Evolutionary conservation across 768 basidiomycete genomes (phyloP).

Genomic region (Lentinus brumalis): DNA sequence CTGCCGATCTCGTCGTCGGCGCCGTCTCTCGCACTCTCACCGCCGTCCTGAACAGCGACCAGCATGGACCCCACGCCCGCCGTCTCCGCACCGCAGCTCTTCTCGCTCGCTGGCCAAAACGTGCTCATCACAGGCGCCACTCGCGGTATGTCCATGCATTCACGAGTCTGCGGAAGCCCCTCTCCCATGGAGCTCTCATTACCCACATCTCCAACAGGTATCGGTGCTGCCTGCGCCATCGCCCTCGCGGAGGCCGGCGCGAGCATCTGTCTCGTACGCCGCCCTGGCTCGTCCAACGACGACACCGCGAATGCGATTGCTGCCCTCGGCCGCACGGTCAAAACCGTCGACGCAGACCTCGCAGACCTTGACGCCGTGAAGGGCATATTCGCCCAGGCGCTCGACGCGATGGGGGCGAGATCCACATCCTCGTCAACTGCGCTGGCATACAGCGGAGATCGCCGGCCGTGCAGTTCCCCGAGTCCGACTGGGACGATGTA

Average conservation of each 20-base stretch:
- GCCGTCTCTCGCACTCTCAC: not conserved
- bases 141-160: conserved; percentile 48
- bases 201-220: conserved; percentile 39
- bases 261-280: conserved; percentile 48
- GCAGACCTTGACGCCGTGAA: conserved; percentile 51
- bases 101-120: conserved; percentile 65
- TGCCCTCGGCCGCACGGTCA: conserved; percentile 35
- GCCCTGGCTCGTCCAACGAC: conserved; percentile 38
- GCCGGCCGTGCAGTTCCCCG: conserved; percentile 65
- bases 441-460: conserved; percentile 62
- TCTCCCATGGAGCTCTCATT: conserved; percentile 3
- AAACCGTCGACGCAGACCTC: conserved; percentile 60
- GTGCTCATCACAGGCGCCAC: conserved; percentile 83
- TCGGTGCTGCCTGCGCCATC: conserved; percentile 55
- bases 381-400: conserved; percentile 49
- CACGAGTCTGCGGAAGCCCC: not conserved
- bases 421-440: conserved; percentile 72
- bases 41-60: not conserved
- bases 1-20: not conserved
- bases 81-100: conserved; percentile 55
- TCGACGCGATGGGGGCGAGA: conserved; percentile 51
- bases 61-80: conserved; percentile 57
- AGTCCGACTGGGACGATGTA: conserved; percentile 74
- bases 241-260: conserved; percentile 60
- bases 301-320: conserved; percentile 41